Evolutionary conservation across 768 basidiomycete genomes (phyloP), one percentile per base, ranked within the genome.

Genomic region (Xanthoconium stramineum): DNA sequence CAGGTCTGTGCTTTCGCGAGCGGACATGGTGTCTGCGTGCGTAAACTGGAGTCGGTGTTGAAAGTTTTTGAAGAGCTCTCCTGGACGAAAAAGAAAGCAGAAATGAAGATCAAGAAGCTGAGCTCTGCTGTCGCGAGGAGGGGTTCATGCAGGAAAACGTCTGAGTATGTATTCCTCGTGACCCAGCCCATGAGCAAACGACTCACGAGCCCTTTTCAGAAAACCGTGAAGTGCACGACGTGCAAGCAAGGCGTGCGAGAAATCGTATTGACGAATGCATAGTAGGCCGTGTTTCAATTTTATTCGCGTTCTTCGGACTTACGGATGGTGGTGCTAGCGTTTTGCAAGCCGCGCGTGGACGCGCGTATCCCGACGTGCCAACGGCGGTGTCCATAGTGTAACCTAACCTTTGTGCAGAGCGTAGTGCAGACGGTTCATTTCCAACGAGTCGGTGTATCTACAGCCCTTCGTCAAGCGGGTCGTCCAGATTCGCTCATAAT

Each of bases 331-430:
- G 24, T 24, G 24, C 24, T 24, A 24, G 24, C 24, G 24, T 24
- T 24, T 24, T 24, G 24, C 24, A 88, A 84, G 71, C 69, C 78
- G 52, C 97, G 89, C 67, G 80, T 98, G 35, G 94, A 97, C 59
- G 78, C 85, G n/a, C 87, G 96, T 40, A 80, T 98, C 62, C 74
- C 87, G 29, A 94, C 90, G 15, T 84, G 95, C 56, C 94, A 97
- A 69, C 86, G 95, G 29, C 95, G 95, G 70, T 98, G 95, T 73
- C 94, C 94, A 24, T 86, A 88, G 2, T 98, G 95, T 69, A 87
- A 88, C 59, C 65, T 88, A 32, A 72, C 80, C 1, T 98, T 98
- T 74, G 86, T 87, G 6, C 83, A 86, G 62, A 86, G 85, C 47
- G 24, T 2, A 24, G 24, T 24, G 24, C 24, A 24, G 24, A 24